A percentile compares a stretch with the other conserved stretches of the same genome.
Conservation (phyloP, 306 rosid species). For the Dicorynia guianensis region DNA sequence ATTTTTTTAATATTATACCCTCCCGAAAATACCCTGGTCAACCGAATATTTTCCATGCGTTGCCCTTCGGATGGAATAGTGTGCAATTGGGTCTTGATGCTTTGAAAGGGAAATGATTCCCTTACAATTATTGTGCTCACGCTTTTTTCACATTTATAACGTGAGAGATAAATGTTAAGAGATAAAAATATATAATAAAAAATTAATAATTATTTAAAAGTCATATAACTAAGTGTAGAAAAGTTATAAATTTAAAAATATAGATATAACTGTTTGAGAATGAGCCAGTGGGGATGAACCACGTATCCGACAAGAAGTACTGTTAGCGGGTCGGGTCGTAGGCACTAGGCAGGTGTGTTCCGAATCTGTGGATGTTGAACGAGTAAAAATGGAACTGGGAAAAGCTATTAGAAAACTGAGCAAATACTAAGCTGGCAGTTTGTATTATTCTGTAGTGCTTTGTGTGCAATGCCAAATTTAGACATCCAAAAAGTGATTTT, state of each 20-base stretch:
- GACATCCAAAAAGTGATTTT: background rate
- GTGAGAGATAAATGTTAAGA: no score
- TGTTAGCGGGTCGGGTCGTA: background rate
- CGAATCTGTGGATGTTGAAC: background rate
- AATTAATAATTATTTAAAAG: no score
- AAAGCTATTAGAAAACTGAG: background rate
- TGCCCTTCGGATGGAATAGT: background rate
- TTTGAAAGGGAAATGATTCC: no score
- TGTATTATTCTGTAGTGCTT: background rate
- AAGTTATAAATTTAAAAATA: no score
- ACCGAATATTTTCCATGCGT: no score
- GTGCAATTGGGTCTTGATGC: background rate
- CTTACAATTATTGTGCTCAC: no score
- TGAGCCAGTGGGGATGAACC: constrained; percentile 35
- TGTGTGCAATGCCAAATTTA: background rate
- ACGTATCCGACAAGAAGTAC: constrained; percentile 38
- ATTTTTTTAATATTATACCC: constrained; percentile 28
- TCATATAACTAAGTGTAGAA: no score
- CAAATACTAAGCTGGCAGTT: background rate
- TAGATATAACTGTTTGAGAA: no score
- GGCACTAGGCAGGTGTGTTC: no score
- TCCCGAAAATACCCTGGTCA: constrained; percentile 13
- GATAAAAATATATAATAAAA: no score
- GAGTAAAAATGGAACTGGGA: background rate
- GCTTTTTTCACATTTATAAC: no score